Evolutionary conservation across 305 asterid genomes (phyloP).

Genomic region (Solanum hybrid): DNA sequence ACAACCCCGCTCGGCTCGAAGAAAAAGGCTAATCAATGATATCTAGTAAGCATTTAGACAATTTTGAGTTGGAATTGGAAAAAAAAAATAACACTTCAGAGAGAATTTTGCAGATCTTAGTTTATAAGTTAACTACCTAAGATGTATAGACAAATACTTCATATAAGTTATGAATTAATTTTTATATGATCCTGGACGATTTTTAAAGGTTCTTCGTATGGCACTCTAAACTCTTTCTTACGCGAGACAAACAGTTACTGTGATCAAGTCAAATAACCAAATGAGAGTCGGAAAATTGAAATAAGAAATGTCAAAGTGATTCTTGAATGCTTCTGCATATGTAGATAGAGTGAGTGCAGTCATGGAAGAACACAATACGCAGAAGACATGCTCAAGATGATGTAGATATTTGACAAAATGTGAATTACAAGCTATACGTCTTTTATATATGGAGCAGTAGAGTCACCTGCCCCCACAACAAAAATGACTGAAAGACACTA

Average conservation of each 20-base stretch:
- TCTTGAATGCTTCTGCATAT: background rate
- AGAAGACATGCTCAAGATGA: background rate
- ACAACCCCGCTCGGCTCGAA: background rate
- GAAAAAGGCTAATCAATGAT: background rate
- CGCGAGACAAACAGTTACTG: background rate
- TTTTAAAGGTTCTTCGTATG: background rate
- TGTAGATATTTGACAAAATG: background rate
- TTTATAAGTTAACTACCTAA: background rate
- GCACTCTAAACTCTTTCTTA: background rate
- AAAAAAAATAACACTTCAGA: no score
- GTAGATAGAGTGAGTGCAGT: background rate
- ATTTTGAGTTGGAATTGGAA: background rate
- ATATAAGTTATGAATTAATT: background rate
- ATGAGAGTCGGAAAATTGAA: background rate
- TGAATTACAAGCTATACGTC: background rate
- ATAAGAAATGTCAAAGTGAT: background rate
- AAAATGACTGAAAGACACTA: background rate
- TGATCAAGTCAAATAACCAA: background rate
- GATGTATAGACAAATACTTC: background rate
- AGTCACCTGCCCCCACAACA: conserved; percentile 8
- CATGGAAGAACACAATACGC: background rate
- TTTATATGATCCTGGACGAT: background rate
- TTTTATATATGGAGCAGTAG: conserved; percentile 6
- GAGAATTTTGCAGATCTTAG: background rate
- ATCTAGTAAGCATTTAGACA: background rate